Evolutionary conservation across 345 rosid species (phyloP).

Genomic region (Moricandia moricandioides): DNA sequence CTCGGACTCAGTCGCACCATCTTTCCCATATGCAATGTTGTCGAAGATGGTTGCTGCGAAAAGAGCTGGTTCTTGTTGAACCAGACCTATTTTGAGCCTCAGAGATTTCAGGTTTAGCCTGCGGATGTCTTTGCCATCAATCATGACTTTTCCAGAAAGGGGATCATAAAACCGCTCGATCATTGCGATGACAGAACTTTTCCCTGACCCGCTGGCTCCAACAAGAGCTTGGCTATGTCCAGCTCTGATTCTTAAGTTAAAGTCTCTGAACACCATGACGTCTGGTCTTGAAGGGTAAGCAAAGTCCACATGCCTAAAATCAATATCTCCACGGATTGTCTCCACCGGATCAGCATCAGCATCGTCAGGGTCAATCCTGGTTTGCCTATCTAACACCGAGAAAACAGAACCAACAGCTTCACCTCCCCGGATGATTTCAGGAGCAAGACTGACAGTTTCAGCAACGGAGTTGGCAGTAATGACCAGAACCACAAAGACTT

Average conservation of each 20-base stretch:
- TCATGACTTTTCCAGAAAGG: slow-evolving; percentile 77
- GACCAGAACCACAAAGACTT: slow-evolving; percentile 93
- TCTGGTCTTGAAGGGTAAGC: slow-evolving; percentile 94
- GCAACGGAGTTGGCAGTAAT: slow-evolving; percentile 98
- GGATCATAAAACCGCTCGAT: slow-evolving; percentile 97
- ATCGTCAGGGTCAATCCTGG: slow-evolving; percentile 88
- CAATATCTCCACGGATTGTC: slow-evolving; percentile 87
- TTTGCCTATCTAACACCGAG: slow-evolving; percentile 74
- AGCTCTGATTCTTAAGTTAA: slow-evolving; percentile 83
- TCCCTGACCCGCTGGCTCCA: slow-evolving; percentile 97
- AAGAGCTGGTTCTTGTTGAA: slow-evolving; percentile 95
- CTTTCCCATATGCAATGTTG: slow-evolving; percentile 94
- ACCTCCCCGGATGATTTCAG: slow-evolving; percentile 96
- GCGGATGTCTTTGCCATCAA: slow-evolving; percentile 91
- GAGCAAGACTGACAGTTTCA: slow-evolving; percentile 98
- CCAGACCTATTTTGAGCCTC: slow-evolving; percentile 86
- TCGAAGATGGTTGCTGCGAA: slow-evolving; percentile 92
- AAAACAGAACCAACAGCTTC: slow-evolving; percentile 97
- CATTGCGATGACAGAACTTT: slow-evolving; percentile 90
- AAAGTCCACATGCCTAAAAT: slow-evolving; percentile 91
- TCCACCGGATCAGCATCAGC: slow-evolving; percentile 86
- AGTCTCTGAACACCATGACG: slow-evolving; percentile 69
- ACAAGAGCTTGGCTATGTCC: slow-evolving; percentile 99
- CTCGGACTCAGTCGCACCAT: slow-evolving; percentile 86
- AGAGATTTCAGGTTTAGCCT: slow-evolving; percentile 81